Base-by-base conservation (phyloP, 1,139 yeast genomes). In the Geotrichum bryndzae region DNA sequence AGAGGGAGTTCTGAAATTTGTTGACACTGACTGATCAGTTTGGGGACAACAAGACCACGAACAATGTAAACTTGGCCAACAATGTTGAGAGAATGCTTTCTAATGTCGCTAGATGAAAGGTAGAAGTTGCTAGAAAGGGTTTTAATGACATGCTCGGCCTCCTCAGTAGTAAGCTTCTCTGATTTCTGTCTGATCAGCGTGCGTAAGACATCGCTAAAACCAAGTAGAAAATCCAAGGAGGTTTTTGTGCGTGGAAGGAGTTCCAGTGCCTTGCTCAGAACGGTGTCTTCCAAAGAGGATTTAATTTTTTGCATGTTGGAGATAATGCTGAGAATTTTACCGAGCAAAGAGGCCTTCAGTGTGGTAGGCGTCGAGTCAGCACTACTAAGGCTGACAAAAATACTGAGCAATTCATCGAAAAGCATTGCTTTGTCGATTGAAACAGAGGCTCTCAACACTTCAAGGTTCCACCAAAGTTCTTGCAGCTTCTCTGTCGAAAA, bases 1-100 rank as follows among this genome's bases (percentile, higher is more conserved):
- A 88, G 77, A 0, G 96, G 96, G 11, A 87, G 81, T 64, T 87
- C 84, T 70, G 90, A 97, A 61, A 91, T 83, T 2, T 74, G 78
- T 65, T 73, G 78, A 69, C 80, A 86, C 70, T 77, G 84, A 57
- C 68, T 75, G 61, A 72, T 65, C 59, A 73, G 61, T 55, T 64
- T 62, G 2, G 74, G 72, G n/a, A 64, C 66, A 10, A 75, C 75
- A 1, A 67, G 58, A 0, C 73, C 74, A 35, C 72, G 69, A 1
- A 70, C 53, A 8, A 71, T 68, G 56, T 72, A 69, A 3, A 82
- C 63, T 0, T 74, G 70, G 3, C 73, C 68, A 5, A 82, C 66
- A 57, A 84, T 72, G 33, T 77, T 74, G 48, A 84, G 71, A 0
- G 89, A 75, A 52, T 72, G 74, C 22, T 74, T 68, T 64, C 90